Conservation (phyloP, 2,329 filamentous ascomycete genomes). For the Trichoderma endophyticum region DNA sequence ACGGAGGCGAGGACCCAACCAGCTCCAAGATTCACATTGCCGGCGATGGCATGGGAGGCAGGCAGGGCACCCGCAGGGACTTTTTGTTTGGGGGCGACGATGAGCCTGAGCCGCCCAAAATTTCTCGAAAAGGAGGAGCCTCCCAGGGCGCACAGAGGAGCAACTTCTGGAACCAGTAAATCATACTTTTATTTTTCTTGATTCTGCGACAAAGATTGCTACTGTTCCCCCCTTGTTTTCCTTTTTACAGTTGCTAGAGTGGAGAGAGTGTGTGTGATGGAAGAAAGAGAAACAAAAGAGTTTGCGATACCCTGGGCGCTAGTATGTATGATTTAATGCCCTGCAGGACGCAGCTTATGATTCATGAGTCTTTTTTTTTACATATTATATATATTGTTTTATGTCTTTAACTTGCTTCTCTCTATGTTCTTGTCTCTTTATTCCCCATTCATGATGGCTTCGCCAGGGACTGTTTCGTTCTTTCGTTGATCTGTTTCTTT, state of each 20-base stretch:
- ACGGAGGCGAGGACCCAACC: slow-evolving; percentile 45
- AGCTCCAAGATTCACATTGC: slow-evolving; percentile 41
- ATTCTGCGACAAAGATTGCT: not conserved
- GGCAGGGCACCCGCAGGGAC: slow-evolving; percentile 48
- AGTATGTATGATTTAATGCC: slow-evolving; percentile 24
- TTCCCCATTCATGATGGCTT: no score
- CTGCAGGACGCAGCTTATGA: slow-evolving; percentile 32
- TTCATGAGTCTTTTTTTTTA: slow-evolving; percentile 27
- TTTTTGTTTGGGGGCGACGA: slow-evolving; percentile 58
- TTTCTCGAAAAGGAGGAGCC: slow-evolving; percentile 37
- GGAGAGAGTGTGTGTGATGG: not conserved
- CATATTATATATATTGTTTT: slow-evolving; percentile 12
- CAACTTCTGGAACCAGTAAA: slow-evolving; percentile 43
- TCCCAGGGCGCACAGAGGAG: slow-evolving; percentile 33
- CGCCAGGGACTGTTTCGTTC: not conserved
- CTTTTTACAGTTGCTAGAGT: not conserved
- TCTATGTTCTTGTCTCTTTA: not conserved
- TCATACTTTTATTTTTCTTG: no score
- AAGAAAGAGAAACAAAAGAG: not conserved
- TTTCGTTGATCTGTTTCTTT: not conserved
- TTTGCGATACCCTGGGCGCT: slow-evolving; percentile 16
- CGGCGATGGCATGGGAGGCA: slow-evolving; percentile 64
- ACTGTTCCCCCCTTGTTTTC: not conserved
- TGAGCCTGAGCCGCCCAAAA: slow-evolving; percentile 39
- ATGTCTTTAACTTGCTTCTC: slow-evolving; percentile 8